A percentile compares a stretch with the other conserved stretches of the same genome.
Conservation (phyloP, 306 rosid species). For the Pachyrhizus erosus region DNA sequence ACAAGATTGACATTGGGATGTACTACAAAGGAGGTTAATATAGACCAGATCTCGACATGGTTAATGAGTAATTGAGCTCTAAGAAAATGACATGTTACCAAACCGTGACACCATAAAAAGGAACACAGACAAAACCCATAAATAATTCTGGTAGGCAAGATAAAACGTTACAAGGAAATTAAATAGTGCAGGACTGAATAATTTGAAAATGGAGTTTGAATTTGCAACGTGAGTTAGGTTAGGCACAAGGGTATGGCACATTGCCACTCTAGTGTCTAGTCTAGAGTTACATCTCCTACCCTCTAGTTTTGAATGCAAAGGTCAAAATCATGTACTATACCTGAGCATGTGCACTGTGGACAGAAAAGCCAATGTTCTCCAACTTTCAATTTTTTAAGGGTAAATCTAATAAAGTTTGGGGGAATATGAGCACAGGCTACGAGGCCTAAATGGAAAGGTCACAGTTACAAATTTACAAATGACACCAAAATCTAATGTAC, state of each 20-base stretch:
- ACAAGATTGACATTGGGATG: not conserved
- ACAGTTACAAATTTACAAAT: slow-evolving; percentile 35
- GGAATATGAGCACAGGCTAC: slow-evolving; percentile 33
- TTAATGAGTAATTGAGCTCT: slow-evolving; percentile 28
- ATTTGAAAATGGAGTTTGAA: slow-evolving; percentile 33
- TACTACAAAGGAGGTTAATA: slow-evolving; percentile 35
- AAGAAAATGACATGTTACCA: slow-evolving; percentile 53
- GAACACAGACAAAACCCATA: slow-evolving; percentile 47
- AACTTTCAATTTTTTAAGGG: slow-evolving; percentile 26
- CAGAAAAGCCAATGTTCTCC: slow-evolving; percentile 19
- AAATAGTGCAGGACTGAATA: not conserved
- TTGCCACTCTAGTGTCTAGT: not conserved
- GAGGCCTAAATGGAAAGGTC: slow-evolving; percentile 54
- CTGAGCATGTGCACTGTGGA: slow-evolving; percentile 39
- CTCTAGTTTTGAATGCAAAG: slow-evolving; percentile 42
- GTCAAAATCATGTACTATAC: slow-evolving; percentile 47
- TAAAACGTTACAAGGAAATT: slow-evolving; percentile 16
- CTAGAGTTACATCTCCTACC: slow-evolving; percentile 23
- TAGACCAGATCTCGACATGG: slow-evolving; percentile 41
- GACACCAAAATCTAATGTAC: slow-evolving; percentile 53
- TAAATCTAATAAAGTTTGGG: slow-evolving; percentile 8
- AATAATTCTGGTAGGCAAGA: slow-evolving; percentile 27
- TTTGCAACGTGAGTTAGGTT: not conserved
- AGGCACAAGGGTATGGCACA: not conserved
- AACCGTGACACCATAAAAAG: slow-evolving; percentile 43